Evolutionary conservation across 345 rosid species (phyloP).

Genomic region (Microthlaspi erraticum): DNA sequence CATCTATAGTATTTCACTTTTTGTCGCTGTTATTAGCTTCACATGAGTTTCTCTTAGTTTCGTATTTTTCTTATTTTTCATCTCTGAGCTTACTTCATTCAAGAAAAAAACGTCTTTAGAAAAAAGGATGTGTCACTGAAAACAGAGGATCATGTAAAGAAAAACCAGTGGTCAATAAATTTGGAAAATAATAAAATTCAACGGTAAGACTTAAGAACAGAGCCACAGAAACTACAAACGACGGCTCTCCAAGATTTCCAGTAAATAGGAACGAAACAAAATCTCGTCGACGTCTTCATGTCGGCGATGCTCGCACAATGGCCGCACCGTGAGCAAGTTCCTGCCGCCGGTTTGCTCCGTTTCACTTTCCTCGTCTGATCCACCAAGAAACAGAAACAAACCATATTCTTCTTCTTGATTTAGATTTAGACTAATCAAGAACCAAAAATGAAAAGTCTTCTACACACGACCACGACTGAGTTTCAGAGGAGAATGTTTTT

Average conservation of each 20-base stretch:
- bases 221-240: constrained; percentile 71
- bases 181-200: constrained; percentile 24
- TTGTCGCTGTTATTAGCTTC: too few relatives aligned
- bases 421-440: constrained; percentile 15
- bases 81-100: too few relatives aligned
- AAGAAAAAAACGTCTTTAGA: too few relatives aligned
- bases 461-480: constrained; percentile 4
- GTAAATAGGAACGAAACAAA: constrained; percentile 66
- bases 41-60: too few relatives aligned
- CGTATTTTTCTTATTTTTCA: too few relatives aligned
- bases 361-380: constrained; percentile 63
- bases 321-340: constrained; percentile 65
- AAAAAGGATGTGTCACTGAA: too few relatives aligned
- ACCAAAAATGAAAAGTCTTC: background rate
- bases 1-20: too few relatives aligned
- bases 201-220: constrained; percentile 71
- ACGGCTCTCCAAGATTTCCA: constrained; percentile 76
- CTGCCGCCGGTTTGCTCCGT: constrained; percentile 74
- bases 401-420: constrained; percentile 48
- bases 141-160: background rate
- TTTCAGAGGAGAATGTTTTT: constrained; percentile 33
- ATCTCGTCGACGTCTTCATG: constrained; percentile 69
- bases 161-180: background rate
- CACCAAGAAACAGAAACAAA: constrained; percentile 74
- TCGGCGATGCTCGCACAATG: constrained; percentile 70